phyloP scores from a whole-genome alignment of 768 basidiomycete genomes.

The Panaeolus papilionaceus region DNA sequence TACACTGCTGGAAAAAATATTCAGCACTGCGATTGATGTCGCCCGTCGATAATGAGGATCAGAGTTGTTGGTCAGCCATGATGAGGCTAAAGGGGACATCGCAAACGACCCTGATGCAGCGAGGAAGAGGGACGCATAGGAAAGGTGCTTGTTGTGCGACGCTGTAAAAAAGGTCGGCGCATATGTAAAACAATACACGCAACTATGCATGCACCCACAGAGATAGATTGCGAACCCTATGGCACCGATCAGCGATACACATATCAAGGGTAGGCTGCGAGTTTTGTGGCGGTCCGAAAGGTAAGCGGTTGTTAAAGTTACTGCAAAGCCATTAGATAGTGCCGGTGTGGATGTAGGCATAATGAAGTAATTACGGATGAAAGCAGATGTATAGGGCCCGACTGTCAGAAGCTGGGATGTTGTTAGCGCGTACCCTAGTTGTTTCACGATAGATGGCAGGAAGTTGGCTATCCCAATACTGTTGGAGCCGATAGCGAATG shows the following conservation, averaged over 20 bases:
- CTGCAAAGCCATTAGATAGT: neutral
- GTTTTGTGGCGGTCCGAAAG: constrained; percentile 19
- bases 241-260: constrained; percentile 28
- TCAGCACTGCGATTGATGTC: constrained; percentile 39
- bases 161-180: neutral
- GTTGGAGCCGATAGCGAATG: constrained; percentile 15
- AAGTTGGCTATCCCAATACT: constrained; percentile 18
- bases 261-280: constrained; percentile 26
- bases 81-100: constrained; percentile 43
- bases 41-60: constrained; percentile 53
- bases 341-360: neutral
- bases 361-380: constrained; percentile 13
- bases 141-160: neutral
- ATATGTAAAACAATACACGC: neutral
- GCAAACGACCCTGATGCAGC: constrained; percentile 47
- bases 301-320: constrained; percentile 15
- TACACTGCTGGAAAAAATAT: neutral
- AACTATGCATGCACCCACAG: constrained; percentile 27
- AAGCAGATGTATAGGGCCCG: constrained; percentile 18
- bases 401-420: constrained; percentile 22
- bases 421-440: constrained; percentile 21
- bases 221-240: constrained; percentile 46
- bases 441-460: constrained; percentile 20
- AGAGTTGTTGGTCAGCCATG: constrained; percentile 58
- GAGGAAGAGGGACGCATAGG: constrained; percentile 54